Conservation (phyloP, 768 basidiomycete genomes). For the Boletus subcaerulescens region DNA sequence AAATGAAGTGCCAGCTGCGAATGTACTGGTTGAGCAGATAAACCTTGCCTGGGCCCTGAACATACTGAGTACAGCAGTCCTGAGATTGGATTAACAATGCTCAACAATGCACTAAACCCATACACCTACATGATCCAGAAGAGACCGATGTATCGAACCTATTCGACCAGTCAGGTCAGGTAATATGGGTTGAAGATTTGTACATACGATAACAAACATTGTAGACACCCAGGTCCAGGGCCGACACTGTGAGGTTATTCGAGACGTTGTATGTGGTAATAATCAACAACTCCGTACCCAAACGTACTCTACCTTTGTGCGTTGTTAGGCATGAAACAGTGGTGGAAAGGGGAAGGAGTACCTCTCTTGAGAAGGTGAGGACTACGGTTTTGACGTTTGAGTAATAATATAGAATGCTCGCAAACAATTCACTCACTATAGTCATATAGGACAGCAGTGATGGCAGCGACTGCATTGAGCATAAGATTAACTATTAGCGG, state of each 20-base stretch:
- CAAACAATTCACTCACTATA: neutral
- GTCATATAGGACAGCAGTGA: neutral
- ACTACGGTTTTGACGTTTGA: neutral
- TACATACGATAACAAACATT: neutral
- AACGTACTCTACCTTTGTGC: neutral
- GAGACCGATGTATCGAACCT: neutral
- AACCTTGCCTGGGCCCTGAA: rapidly evolving
- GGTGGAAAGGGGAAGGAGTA: neutral
- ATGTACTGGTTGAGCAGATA: neutral
- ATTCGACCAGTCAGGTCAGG: neutral
- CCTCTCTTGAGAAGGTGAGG: neutral
- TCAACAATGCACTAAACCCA: neutral
- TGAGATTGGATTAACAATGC: neutral
- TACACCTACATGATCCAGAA: neutral
- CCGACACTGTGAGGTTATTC: too few species aligned
- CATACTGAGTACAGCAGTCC: neutral
- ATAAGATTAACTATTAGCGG: too few species aligned
- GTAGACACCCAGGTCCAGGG: neutral
- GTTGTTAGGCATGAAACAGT: neutral
- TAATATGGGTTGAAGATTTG: neutral
- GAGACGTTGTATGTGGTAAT: neutral
- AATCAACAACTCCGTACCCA: neutral
- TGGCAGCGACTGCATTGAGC: neutral
- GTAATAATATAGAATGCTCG: neutral
- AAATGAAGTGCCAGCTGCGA: neutral